These are phyloP conservation scores for Hirschioporus abietinus DNA, from an alignment of 768 basidiomycete species.

Conservation along the genomic window DNA sequence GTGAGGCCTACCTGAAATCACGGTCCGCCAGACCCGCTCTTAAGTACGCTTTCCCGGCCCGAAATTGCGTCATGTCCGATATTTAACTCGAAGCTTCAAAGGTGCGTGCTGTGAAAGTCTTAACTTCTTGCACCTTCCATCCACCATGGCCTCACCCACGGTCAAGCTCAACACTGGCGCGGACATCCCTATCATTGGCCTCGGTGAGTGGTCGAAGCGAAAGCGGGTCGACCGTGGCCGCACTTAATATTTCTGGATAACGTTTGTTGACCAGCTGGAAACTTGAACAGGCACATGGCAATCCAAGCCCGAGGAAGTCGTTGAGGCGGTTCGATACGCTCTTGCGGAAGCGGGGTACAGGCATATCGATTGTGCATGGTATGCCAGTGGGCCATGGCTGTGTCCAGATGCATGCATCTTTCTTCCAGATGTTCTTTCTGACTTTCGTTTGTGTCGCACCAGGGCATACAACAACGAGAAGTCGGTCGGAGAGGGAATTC, in stretches of 20 bases:
- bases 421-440: constrained; percentile 12
- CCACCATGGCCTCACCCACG: constrained; percentile 33
- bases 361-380: constrained; percentile 70
- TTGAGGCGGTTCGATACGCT: constrained; percentile 65
- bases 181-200: constrained; percentile 51
- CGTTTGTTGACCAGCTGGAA: too few relatives aligned
- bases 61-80: background rate
- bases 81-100: background rate
- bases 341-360: constrained; percentile 70
- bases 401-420: constrained; percentile 1
- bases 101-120: background rate
- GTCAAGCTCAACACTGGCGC: constrained; percentile 59
- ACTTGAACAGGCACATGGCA: constrained; percentile 69
- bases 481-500: constrained; percentile 79
- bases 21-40: too few relatives aligned
- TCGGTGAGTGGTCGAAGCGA: constrained; percentile 24
- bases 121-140: background rate
- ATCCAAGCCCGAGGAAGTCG: constrained; percentile 66
- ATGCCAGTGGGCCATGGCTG: constrained; percentile 10
- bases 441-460: constrained; percentile 2
- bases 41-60: too few relatives aligned
- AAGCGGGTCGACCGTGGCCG: too few relatives aligned
- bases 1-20: too few relatives aligned
- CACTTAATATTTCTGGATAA: too few relatives aligned
- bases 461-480: constrained; percentile 74